Evolutionary conservation across 352 stramenopile genomes (phyloP).

Genomic region (Pythium rhizo-oryzae): DNA sequence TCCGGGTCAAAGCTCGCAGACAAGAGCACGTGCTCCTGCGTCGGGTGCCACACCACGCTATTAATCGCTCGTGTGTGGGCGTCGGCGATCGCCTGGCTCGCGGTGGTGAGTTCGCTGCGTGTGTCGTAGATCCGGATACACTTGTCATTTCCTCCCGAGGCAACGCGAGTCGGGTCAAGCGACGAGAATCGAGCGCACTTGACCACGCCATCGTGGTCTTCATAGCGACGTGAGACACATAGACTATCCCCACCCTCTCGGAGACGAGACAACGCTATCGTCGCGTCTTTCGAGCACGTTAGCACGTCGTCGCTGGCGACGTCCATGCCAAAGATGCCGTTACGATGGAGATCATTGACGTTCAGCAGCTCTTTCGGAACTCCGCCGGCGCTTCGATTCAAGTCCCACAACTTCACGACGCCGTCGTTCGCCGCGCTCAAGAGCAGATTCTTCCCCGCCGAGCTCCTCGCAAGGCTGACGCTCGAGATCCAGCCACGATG

Average conservation of each 20-base stretch:
- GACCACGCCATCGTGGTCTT: slow-evolving; percentile 47
- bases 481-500: slow-evolving; percentile 58
- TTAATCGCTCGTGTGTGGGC: slow-evolving; percentile 52
- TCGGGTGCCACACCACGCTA: slow-evolving; percentile 58
- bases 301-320: slow-evolving; percentile 34
- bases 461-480: slow-evolving; percentile 42
- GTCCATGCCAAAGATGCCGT: slow-evolving; percentile 58
- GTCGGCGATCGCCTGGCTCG: slow-evolving; percentile 27
- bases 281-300: slow-evolving; percentile 58
- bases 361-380: slow-evolving; percentile 36
- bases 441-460: slow-evolving; percentile 36
- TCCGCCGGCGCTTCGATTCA: slow-evolving; percentile 37
- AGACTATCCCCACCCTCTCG: slow-evolving; percentile 13
- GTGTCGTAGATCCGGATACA: slow-evolving; percentile 46
- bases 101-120: not conserved
- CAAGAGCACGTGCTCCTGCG: slow-evolving; percentile 43
- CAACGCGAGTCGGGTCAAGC: slow-evolving; percentile 32
- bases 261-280: slow-evolving; percentile 41
- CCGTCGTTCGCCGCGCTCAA: slow-evolving; percentile 54
- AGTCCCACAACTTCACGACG: slow-evolving; percentile 56
- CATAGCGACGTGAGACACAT: slow-evolving; percentile 34
- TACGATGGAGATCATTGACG: slow-evolving; percentile 38
- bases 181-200: slow-evolving; percentile 47
- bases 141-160: slow-evolving; percentile 52
- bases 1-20: slow-evolving; percentile 50